Base-by-base conservation (phyloP, 371 early-diverging fungal genomes). In the Blastocladiella emersonii region DNA sequence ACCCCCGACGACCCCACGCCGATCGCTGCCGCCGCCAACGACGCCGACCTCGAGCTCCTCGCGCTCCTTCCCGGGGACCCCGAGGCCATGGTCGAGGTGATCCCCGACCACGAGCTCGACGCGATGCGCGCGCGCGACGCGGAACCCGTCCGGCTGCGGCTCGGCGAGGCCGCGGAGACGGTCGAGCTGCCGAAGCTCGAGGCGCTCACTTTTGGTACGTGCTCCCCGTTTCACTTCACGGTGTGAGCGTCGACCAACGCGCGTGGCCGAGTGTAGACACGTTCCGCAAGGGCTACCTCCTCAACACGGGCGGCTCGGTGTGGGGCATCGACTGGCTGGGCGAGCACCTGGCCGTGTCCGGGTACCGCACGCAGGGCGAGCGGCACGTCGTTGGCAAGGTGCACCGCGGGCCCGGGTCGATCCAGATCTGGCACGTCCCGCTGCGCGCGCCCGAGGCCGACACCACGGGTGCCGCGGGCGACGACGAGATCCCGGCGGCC, bases 381-480 rank as follows among this genome's bases (percentile, higher is more conserved):
- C 57, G 25, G 25, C 23, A 35, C 32, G 32, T 27, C n/a, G 37
- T 57, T 23, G 57, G 57, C 37, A 23, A n/a, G 23, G 25, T 21
- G 23, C 8, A 21, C 19, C 23, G 1, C 21, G 35, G n/a, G 1
- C 30, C 57, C 30, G 23, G 23, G 21, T n/a, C 57, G 35, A 57
- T 57, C n/a, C 57, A 57, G n/a, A 57, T 57, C 19, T 57, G 57
- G 57, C 57, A 57, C n/a, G 15, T 57, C 25, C 48, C 48, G 0
- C 13, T 37, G 39, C 7, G 7, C 7, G 5, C 39, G 39, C 7
- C 39, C 7, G 39, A 13, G 5, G 5, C 39, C 39, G 5, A 5
- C 5, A 37, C 39, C 7, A n/a, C 48, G 6, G 2, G 4, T n/a
- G 2, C 48, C 5, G 5, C 35, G 21, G 57, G 7, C 30, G 57